These are phyloP conservation scores for Magnaporthiopsis poae DNA, from an alignment of 2,329 filamentous ascomycete genomes.

Conservation along the genomic window DNA sequence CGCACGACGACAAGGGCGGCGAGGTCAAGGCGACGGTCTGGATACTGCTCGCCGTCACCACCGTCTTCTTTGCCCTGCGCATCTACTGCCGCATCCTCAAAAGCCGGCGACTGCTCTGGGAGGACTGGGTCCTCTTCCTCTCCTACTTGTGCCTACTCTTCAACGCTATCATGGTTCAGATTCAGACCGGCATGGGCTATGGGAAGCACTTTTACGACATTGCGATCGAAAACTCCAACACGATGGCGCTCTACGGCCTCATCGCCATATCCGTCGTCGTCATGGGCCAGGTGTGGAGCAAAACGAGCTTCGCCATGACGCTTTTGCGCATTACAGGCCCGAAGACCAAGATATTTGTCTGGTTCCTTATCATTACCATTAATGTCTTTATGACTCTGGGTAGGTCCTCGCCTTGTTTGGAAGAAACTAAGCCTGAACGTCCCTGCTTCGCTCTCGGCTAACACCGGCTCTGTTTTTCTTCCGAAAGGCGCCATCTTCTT, in stretches of 20 bases:
- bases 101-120: background rate
- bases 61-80: conserved; percentile 16
- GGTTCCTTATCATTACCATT: conserved; percentile 1
- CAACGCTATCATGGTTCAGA: background rate
- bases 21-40: conserved; percentile 15
- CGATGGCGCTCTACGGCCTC: conserved; percentile 12
- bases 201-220: conserved; percentile 13
- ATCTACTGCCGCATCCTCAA: conserved; percentile 18
- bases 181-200: conserved; percentile 13
- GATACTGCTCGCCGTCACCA: conserved; percentile 12
- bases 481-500: conserved; percentile 14
- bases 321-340: conserved; percentile 23
- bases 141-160: background rate
- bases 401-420: background rate
- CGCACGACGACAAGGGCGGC: conserved; percentile 13
- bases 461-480: background rate
- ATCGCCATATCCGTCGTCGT: conserved; percentile 19
- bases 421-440: no score
- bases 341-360: conserved; percentile 17
- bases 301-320: conserved; percentile 29
- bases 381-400: background rate
- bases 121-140: background rate
- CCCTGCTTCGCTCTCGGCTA: no score
- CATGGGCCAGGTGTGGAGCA: conserved; percentile 24
- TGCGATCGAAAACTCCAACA: conserved; percentile 5